Conservation (phyloP, 441 rosid species). For the Sinapis alba region DNA sequence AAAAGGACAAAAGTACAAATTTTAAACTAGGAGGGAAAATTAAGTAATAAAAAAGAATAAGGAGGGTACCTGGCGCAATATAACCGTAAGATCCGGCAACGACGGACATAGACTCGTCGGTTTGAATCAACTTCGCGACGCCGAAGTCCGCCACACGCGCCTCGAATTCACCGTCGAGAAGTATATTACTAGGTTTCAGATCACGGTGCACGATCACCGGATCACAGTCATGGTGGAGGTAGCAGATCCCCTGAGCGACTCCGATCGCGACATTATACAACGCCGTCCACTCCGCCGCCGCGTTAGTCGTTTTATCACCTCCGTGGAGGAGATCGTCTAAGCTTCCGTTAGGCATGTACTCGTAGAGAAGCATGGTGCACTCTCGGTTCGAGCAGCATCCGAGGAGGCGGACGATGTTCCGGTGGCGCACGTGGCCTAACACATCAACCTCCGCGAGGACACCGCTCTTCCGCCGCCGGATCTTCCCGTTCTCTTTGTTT, state of each 20-base stretch:
- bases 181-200: slow-evolving; percentile 85
- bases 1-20: not conserved
- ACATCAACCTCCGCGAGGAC: slow-evolving; percentile 93
- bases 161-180: slow-evolving; percentile 85
- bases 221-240: slow-evolving; percentile 95
- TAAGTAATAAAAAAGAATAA: not conserved
- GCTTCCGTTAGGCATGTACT: slow-evolving; percentile 95
- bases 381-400: slow-evolving; percentile 94
- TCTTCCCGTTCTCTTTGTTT: slow-evolving; percentile 60
- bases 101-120: slow-evolving; percentile 96
- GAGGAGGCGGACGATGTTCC: slow-evolving; percentile 85
- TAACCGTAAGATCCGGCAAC: slow-evolving; percentile 98
- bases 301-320: slow-evolving; percentile 60
- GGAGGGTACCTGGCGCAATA: slow-evolving; percentile 88
- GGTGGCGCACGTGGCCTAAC: slow-evolving; percentile 78
- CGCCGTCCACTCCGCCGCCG: slow-evolving; percentile 83
- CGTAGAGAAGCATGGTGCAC: slow-evolving; percentile 87
- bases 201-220: slow-evolving; percentile 97
- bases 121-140: slow-evolving; percentile 80
- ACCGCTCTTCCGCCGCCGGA: slow-evolving; percentile 65
- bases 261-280: slow-evolving; percentile 85
- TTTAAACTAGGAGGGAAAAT: not conserved
- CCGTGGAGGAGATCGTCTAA: slow-evolving; percentile 81
- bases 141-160: slow-evolving; percentile 99
- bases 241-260: slow-evolving; percentile 95